phyloP scores from a whole-genome alignment of 352 stramenopile genomes.

The Pythium periplocum region DNA sequence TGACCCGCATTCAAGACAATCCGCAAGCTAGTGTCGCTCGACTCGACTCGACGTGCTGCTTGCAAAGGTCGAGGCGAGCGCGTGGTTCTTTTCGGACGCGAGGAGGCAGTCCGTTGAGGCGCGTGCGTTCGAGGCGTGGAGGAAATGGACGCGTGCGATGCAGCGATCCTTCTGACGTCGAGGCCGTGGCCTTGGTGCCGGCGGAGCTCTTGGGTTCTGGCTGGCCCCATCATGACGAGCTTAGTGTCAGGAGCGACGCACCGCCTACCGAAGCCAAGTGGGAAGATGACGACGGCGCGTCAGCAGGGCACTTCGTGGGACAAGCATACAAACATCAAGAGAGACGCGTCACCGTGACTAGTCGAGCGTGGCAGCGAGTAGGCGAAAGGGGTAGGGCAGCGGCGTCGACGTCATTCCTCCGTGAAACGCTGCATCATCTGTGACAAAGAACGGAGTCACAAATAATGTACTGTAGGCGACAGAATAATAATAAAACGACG shows the following conservation, averaged over 20 bases:
- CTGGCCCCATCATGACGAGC: constrained; percentile 19
- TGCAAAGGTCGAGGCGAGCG: too few relatives aligned
- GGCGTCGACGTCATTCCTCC: constrained; percentile 12
- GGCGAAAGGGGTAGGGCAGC: not conserved
- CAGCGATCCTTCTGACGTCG: too few relatives aligned
- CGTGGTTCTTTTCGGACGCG: too few relatives aligned
- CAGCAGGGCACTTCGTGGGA: constrained; percentile 13
- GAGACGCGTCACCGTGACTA: not conserved
- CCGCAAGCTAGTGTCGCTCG: too few relatives aligned
- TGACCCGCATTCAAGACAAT: constrained; percentile 51
- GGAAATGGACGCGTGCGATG: too few relatives aligned
- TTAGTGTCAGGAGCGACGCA: constrained; percentile 19
- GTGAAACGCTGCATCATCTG: constrained; percentile 7
- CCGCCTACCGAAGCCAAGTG: constrained; percentile 6
- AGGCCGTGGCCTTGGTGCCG: not conserved
- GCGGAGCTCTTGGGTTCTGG: constrained; percentile 2
- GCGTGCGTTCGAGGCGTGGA: too few relatives aligned
- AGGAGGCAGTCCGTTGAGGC: too few relatives aligned
- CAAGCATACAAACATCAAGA: constrained; percentile 9
- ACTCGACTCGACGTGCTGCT: too few relatives aligned
- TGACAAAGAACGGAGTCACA: too few relatives aligned
- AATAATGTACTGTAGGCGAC: too few relatives aligned
- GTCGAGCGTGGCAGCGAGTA: not conserved
- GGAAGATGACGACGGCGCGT: constrained; percentile 23
- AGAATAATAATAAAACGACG: too few relatives aligned